These are phyloP conservation scores for Oryza longistaminata DNA, from an alignment of 176 grass and related monocot genomes.

Conservation along the genomic window DNA sequence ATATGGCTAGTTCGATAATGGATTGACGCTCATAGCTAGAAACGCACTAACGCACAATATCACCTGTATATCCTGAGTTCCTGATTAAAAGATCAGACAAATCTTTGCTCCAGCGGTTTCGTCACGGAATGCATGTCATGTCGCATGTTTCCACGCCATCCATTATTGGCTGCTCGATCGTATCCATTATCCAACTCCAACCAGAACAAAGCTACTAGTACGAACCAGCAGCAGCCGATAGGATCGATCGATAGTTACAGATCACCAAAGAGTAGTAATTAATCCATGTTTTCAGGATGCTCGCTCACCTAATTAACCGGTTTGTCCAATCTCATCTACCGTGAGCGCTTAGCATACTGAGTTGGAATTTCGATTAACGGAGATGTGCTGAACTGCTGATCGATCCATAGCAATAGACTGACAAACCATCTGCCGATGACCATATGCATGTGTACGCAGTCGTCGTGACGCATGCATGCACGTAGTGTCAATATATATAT, in stretches of 20 bases:
- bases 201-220: not conserved
- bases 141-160: no score
- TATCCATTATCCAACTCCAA: no score
- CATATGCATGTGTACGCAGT: no score
- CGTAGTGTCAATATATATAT: not conserved
- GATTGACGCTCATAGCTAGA: no score
- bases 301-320: not conserved
- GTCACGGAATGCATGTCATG: no score
- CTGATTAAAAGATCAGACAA: not conserved
- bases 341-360: not conserved
- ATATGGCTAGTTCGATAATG: not conserved
- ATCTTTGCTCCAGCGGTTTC: no score
- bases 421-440: not conserved
- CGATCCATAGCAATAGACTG: not conserved
- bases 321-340: not conserved
- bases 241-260: not conserved
- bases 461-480: not conserved
- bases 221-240: not conserved
- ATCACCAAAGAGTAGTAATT: not conserved
- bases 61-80: not conserved
- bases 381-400: not conserved
- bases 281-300: not conserved
- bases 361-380: not conserved
- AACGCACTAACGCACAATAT: no score
- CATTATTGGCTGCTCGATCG: not conserved